Evolutionary conservation across 306 rosid species (phyloP).

Genomic region (Gastrolobium villosum): DNA sequence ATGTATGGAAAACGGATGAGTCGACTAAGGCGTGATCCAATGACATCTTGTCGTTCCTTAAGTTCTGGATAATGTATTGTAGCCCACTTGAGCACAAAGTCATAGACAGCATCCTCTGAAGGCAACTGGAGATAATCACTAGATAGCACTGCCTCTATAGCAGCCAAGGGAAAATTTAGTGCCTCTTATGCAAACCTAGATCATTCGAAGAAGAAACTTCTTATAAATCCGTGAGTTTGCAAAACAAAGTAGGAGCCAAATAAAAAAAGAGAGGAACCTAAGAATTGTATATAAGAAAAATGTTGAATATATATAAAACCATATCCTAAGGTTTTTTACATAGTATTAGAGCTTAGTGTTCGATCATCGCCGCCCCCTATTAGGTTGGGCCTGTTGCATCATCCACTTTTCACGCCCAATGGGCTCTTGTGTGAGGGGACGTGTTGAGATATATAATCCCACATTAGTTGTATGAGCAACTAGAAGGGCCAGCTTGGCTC

Average conservation of each 20-base stretch:
- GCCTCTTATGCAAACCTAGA: constrained; percentile 58
- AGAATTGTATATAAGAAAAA: not conserved
- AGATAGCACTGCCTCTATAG: constrained; percentile 60
- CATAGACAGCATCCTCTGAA: constrained; percentile 61
- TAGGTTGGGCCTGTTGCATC: too few relatives aligned
- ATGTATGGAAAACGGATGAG: constrained; percentile 65
- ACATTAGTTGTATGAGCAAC: too few relatives aligned
- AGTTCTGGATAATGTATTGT: constrained; percentile 53
- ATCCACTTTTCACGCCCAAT: too few relatives aligned
- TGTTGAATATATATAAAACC: too few relatives aligned
- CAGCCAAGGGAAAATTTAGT: constrained; percentile 63
- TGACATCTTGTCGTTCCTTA: constrained; percentile 52
- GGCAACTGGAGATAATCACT: constrained; percentile 59
- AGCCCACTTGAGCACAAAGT: constrained; percentile 62
- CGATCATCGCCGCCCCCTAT: too few relatives aligned
- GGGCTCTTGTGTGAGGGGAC: too few relatives aligned
- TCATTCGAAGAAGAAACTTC: constrained; percentile 22
- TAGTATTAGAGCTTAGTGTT: too few relatives aligned
- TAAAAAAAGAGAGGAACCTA: not conserved
- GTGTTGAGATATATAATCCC: too few relatives aligned
- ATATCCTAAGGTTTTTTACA: too few relatives aligned
- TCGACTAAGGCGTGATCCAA: constrained; percentile 53
- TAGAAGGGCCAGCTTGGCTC: too few relatives aligned
- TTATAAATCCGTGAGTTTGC: not conserved
- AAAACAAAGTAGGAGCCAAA: not conserved